phyloP scores from a whole-genome alignment of 176 grass and related monocot genomes.

The Oryza nivara region DNA sequence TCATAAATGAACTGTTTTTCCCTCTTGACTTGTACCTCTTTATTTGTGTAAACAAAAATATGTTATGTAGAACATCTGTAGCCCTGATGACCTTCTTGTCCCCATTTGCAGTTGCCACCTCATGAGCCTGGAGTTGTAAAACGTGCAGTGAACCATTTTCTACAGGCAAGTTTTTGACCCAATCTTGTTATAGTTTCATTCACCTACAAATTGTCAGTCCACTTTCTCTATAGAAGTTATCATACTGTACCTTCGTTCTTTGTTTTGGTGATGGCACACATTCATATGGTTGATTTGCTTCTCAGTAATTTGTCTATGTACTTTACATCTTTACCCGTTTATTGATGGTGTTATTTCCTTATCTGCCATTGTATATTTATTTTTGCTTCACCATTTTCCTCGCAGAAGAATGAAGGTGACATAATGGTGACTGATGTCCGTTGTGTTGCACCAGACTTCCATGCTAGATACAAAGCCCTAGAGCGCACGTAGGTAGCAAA shows the following conservation, averaged over 20 bases:
- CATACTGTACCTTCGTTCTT: background rate
- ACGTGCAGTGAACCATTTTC: slow-evolving; percentile 92
- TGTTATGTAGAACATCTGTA: slow-evolving; percentile 20
- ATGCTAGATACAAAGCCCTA: slow-evolving; percentile 92
- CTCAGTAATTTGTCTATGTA: slow-evolving; percentile 14
- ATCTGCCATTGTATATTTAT: slow-evolving; percentile 38
- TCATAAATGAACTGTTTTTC: background rate
- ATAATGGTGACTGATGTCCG: slow-evolving; percentile 88
- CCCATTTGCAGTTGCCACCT: slow-evolving; percentile 71
- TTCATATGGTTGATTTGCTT: slow-evolving; percentile 24
- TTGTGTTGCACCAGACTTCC: slow-evolving; percentile 81
- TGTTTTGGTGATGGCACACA: background rate
- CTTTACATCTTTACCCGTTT: background rate
- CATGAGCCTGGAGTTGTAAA: slow-evolving; percentile 93
- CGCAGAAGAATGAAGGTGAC: slow-evolving; percentile 94
- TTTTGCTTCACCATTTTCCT: slow-evolving; percentile 34
- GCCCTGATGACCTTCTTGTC: background rate
- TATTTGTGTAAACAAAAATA: slow-evolving; percentile 6
- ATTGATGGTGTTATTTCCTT: background rate
- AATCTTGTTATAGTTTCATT: slow-evolving; percentile 21
- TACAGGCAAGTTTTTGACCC: slow-evolving; percentile 63
- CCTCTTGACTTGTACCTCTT: background rate
- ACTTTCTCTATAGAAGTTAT: slow-evolving; percentile 11
- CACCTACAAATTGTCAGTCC: background rate
- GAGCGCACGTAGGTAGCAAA: slow-evolving; percentile 88